phyloP scores from a whole-genome alignment of 257 asterid species.

The Primulina huaijiensis region DNA sequence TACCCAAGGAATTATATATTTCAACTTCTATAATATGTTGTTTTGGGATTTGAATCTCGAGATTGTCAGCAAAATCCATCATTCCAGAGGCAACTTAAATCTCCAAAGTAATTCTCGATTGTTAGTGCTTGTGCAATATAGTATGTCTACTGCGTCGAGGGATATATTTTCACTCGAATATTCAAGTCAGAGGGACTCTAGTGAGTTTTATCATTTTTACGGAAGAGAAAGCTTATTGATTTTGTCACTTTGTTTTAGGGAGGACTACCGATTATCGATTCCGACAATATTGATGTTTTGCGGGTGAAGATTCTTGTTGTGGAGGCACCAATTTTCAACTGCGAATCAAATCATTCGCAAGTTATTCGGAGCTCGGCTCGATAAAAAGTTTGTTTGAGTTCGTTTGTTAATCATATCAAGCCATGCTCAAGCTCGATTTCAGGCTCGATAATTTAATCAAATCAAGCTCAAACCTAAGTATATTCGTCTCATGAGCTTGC shows the following conservation, averaged over 20 bases:
- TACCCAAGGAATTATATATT: background rate
- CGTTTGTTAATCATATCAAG: too few relatives aligned
- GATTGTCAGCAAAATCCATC: background rate
- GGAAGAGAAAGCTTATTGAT: background rate
- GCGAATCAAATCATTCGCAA: too few relatives aligned
- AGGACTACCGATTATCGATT: conserved; percentile 79
- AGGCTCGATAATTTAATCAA: too few relatives aligned
- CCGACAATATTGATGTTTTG: conserved; percentile 65
- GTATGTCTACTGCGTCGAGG: background rate
- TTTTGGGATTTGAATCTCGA: background rate
- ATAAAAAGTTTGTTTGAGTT: too few relatives aligned
- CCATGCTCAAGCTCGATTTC: too few relatives aligned
- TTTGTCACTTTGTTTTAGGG: conserved; percentile 42
- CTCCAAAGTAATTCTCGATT: too few relatives aligned
- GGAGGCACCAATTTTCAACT: conserved; percentile 56
- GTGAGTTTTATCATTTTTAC: too few relatives aligned
- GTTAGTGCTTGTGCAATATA: background rate
- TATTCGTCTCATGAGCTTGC: too few relatives aligned
- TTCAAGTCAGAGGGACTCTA: background rate
- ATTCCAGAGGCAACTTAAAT: background rate
- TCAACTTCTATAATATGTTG: background rate
- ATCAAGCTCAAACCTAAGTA: too few relatives aligned
- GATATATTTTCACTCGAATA: background rate
- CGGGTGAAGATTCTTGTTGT: conserved; percentile 77
- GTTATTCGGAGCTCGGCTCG: too few relatives aligned